These are phyloP conservation scores for Leishmania tropica DNA, from an alignment of 208 protist species.

Conservation along the genomic window DNA sequence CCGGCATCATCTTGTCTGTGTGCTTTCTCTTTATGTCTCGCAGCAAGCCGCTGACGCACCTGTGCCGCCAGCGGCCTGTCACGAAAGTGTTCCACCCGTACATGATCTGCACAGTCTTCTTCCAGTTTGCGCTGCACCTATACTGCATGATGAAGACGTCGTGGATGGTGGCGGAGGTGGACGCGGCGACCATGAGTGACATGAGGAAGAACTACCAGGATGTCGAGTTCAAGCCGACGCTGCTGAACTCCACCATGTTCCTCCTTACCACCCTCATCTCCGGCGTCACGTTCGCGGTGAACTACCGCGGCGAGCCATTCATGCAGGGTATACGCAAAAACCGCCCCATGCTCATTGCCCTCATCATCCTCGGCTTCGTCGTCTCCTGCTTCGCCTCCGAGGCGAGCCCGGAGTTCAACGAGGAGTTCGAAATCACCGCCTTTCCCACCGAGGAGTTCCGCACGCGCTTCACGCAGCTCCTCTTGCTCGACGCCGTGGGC, in stretches of 20 bases:
- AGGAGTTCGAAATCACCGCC: constrained; percentile 87
- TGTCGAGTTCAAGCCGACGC: constrained; percentile 94
- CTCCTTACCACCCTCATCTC: constrained; percentile 95
- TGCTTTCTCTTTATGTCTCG: constrained; percentile 99
- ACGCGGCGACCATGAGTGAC: constrained; percentile 50
- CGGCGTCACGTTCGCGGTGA: constrained; percentile 97
- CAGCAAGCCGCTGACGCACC: constrained; percentile 90
- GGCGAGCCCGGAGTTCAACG: constrained; percentile 75
- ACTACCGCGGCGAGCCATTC: constrained; percentile 97
- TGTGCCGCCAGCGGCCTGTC: constrained; percentile 93
- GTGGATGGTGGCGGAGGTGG: constrained; percentile 74
- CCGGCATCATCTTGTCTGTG: constrained; percentile 94
- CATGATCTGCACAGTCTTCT: constrained; percentile 94
- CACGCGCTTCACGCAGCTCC: constrained; percentile 66
- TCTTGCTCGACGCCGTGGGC: constrained; percentile 74
- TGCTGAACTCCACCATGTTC: constrained; percentile 98
- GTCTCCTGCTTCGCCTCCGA: constrained; percentile 86
- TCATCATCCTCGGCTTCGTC: constrained; percentile 72
- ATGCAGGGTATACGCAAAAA: constrained; percentile 94
- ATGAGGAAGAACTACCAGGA: constrained; percentile 73
- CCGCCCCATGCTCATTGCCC: constrained; percentile 87
- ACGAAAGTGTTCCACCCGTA: constrained; percentile 96
- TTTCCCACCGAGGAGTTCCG: constrained; percentile 86
- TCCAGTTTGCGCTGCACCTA: constrained; percentile 97
- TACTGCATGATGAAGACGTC: constrained; percentile 90